Conservation (phyloP, 257 asterid species). For the Fraxinus pennsylvanica region DNA sequence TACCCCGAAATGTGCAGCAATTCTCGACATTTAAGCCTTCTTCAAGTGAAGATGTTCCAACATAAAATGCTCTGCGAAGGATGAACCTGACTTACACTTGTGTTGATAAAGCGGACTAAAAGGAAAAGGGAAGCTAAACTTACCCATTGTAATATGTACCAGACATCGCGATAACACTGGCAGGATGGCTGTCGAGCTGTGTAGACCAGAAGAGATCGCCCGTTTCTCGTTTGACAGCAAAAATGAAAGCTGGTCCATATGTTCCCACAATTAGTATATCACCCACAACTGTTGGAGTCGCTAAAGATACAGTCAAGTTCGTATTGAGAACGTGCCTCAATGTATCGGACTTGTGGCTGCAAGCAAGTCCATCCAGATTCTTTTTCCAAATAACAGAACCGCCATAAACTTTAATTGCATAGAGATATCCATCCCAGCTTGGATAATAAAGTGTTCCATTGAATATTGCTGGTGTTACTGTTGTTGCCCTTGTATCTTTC, state of each 20-base stretch:
- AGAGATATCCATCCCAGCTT: background rate
- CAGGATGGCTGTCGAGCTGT: conserved; percentile 45
- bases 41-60: conserved; percentile 53
- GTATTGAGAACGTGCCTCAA: background rate
- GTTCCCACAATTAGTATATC: background rate
- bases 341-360: background rate
- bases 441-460: background rate
- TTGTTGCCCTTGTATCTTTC: too few species aligned
- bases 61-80: conserved; percentile 31
- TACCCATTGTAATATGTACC: conserved; percentile 52
- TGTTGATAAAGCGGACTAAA: background rate
- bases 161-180: conserved; percentile 55
- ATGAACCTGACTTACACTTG: background rate
- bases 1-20: conserved; percentile 59
- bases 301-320: conserved; percentile 25
- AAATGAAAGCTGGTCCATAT: background rate
- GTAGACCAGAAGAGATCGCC: conserved; percentile 54
- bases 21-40: conserved; percentile 25
- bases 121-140: conserved; percentile 1
- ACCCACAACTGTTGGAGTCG: background rate
- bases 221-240: background rate
- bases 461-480: background rate
- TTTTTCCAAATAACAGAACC: background rate
- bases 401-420: background rate
- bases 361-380: background rate